Conservation (phyloP, 2,329 filamentous ascomycete genomes). For the Xenoacremonium recifei region DNA sequence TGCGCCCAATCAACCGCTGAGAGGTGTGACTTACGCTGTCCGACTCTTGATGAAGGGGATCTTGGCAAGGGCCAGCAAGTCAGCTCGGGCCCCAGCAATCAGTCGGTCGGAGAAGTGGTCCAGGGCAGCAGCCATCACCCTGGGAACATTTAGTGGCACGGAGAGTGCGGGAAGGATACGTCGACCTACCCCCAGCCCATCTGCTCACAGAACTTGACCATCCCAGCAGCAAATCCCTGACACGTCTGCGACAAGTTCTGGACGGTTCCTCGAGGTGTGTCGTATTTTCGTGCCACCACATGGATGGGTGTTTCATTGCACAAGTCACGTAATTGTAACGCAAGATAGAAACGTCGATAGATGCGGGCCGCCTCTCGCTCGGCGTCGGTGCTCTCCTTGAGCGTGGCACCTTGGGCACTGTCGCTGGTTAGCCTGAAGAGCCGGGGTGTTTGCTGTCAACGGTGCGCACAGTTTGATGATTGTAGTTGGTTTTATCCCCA, state of each 20-base stretch:
- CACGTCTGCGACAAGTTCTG: conserved; percentile 74
- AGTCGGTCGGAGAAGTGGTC: conserved; percentile 76
- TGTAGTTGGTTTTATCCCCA: conserved; percentile 66
- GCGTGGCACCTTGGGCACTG: conserved; percentile 64
- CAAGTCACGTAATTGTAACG: conserved; percentile 74
- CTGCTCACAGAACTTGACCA: conserved; percentile 75
- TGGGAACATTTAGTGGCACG: conserved; percentile 25
- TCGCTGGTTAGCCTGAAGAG: conserved; percentile 13
- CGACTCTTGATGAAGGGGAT: conserved; percentile 76
- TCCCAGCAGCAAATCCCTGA: conserved; percentile 74
- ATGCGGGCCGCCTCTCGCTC: conserved; percentile 62
- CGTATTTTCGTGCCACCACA: conserved; percentile 67
- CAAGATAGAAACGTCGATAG: conserved; percentile 71
- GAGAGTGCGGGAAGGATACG: neutral
- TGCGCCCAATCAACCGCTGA: neutral
- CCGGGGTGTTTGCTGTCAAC: neutral
- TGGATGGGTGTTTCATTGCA: conserved; percentile 75
- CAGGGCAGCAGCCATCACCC: conserved; percentile 67
- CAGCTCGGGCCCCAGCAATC: conserved; percentile 68
- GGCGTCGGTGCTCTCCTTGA: conserved; percentile 61
- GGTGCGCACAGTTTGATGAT: conserved; percentile 67
- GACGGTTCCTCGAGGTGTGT: conserved; percentile 66
- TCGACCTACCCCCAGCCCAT: conserved; percentile 67
- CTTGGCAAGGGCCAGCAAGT: conserved; percentile 68
- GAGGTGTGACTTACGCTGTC: conserved; percentile 54